These are phyloP conservation scores for Porphyrellus cyaneotinctus DNA, from an alignment of 768 basidiomycete species.

Conservation along the genomic window DNA sequence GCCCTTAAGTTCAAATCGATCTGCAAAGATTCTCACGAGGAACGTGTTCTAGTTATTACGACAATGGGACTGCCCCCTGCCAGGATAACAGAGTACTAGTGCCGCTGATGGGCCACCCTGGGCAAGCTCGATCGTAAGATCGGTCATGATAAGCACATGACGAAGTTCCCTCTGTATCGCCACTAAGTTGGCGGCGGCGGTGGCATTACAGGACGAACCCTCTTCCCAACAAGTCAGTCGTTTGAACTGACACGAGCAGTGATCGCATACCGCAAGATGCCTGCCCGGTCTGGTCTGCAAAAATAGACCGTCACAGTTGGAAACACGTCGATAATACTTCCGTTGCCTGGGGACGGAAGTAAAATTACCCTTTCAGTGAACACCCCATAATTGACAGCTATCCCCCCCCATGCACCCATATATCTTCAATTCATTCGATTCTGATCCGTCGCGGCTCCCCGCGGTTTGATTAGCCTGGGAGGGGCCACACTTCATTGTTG, in stretches of 20 bases:
- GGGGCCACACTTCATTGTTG: too few relatives aligned
- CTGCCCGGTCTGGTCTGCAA: conserved; percentile 1
- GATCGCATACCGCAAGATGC: not conserved
- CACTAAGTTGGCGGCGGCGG: not conserved
- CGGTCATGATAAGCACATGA: not conserved
- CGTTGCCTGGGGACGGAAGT: not conserved
- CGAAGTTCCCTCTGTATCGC: not conserved
- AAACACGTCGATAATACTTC: not conserved
- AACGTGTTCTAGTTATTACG: too few relatives aligned
- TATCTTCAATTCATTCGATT: conserved; percentile 3
- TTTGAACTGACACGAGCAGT: not conserved
- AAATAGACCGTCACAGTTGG: conserved; percentile 1
- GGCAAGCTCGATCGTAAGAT: not conserved
- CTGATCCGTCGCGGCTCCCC: conserved; percentile 2
- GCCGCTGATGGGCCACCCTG: not conserved
- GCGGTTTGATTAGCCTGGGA: conserved; percentile 1
- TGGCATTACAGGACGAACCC: not conserved
- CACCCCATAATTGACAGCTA: not conserved
- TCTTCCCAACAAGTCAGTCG: not conserved
- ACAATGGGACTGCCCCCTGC: not conserved
- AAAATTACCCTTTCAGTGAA: conserved; percentile 6
- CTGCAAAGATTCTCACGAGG: too few relatives aligned
- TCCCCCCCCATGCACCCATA: not conserved
- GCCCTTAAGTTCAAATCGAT: too few relatives aligned
- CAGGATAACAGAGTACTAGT: not conserved